Base-by-base conservation (phyloP, 495 filamentous ascomycete genomes). In the Parachaetomium inaequale region DNA sequence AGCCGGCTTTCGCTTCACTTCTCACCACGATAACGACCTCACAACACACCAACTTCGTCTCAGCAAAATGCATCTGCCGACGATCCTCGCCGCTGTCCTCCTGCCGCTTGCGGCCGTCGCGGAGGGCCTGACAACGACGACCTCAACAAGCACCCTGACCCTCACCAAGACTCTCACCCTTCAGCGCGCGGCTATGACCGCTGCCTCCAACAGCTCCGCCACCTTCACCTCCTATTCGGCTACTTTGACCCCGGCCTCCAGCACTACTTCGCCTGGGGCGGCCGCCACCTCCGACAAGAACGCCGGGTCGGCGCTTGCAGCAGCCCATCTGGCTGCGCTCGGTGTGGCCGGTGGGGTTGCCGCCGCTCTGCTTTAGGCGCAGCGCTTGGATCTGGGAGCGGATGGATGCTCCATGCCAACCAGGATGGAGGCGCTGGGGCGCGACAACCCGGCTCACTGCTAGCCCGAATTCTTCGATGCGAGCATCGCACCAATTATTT, bases 151-250 rank as follows among this genome's bases (percentile, higher is more conserved):
- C 46, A 81, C 76, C 29, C 65, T 76, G 65, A 82, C 80, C 34
- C 74, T 81, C 66, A 83, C 81, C 64, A 76, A 78, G 69, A 82
- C 79, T 21, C 70, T 83, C 71, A 83, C 77, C 58, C 76, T 82
- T 59, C 62, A 67, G 57, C 71, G 70, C 61, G 73, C 38, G 2
- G 23, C 73, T 34, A 67, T 74, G 62, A 53, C 58, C 36, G 59
- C 60, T 53, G 55, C 55, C 45, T 71, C 66, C 55, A 66, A 67
- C 55, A 52, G 28, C 49, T n/a, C 15, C 4, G 7, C 5, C 49
- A 19, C 19, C 28, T 5, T 2, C 2, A 46, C 19, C 19, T 7
- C 19, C 4, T 5, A 2, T 25, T 21, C 49, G 26, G 70, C 67
- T 25, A 61, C 65, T 32, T 58, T 63, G 46, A 49, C 61, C 40